These are phyloP conservation scores for Ceratocystis cacaofunesta DNA, from an alignment of 2,329 filamentous ascomycete genomes.

Conservation along the genomic window DNA sequence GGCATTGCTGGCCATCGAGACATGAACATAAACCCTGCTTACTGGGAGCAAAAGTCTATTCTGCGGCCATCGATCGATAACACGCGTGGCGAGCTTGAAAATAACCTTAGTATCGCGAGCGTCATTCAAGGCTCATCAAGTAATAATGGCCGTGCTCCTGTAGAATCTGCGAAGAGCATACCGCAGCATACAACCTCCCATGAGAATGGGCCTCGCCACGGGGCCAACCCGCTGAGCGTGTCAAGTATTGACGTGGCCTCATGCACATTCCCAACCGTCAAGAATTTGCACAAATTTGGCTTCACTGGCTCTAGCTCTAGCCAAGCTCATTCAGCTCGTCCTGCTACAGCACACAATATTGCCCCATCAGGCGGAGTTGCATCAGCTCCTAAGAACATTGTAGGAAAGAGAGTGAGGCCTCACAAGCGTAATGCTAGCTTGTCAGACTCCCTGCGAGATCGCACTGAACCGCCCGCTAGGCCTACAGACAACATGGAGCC, in stretches of 20 bases:
- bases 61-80: slow-evolving; percentile 7
- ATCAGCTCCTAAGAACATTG: slow-evolving; percentile 41
- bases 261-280: slow-evolving; percentile 44
- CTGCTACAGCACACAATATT: slow-evolving; percentile 24
- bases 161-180: not conserved
- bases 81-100: slow-evolving; percentile 8
- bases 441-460: slow-evolving; percentile 66
- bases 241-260: slow-evolving; percentile 47
- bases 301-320: slow-evolving; percentile 8
- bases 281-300: slow-evolving; percentile 26
- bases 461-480: slow-evolving; percentile 36
- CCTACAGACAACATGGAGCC: slow-evolving; percentile 45
- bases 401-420: slow-evolving; percentile 44
- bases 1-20: slow-evolving; percentile 51
- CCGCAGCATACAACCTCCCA: not conserved
- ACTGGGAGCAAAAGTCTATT: not conserved
- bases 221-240: slow-evolving; percentile 35
- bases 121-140: slow-evolving; percentile 4
- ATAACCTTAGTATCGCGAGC: not conserved
- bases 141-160: slow-evolving; percentile 5
- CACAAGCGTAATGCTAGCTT: slow-evolving; percentile 83
- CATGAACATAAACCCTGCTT: slow-evolving; percentile 23
- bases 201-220: slow-evolving; percentile 2
- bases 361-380: slow-evolving; percentile 37
- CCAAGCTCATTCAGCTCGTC: slow-evolving; percentile 28